These are phyloP conservation scores for Ascochyta koolunga DNA, from an alignment of 2,329 filamentous ascomycete species.

Conservation along the genomic window DNA sequence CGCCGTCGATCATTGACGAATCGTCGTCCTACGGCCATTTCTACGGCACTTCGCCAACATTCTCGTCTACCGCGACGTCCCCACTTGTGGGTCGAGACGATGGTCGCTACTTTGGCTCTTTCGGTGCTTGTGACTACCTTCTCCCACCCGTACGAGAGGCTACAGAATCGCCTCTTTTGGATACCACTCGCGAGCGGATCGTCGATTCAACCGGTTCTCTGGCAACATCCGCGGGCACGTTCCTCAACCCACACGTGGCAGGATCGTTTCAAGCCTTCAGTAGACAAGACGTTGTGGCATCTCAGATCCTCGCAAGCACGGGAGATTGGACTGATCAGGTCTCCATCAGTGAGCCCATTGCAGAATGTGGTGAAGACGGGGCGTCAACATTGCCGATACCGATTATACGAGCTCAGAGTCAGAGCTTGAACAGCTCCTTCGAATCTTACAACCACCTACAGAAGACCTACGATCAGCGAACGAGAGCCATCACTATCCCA, in stretches of 20 bases:
- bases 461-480: constrained; percentile 17
- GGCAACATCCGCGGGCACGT: constrained; percentile 28
- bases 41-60: constrained; percentile 34
- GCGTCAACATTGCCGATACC: constrained; percentile 36
- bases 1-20: constrained; percentile 37
- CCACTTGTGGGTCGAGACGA: constrained; percentile 29
- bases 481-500: constrained; percentile 39
- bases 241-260: constrained; percentile 40
- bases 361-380: constrained; percentile 30
- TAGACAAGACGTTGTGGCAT: constrained; percentile 35
- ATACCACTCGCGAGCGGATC: constrained; percentile 32
- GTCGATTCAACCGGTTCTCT: constrained; percentile 26
- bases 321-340: constrained; percentile 40
- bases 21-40: constrained; percentile 31
- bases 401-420: constrained; percentile 33
- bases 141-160: constrained; percentile 23
- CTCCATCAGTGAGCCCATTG: constrained; percentile 37
- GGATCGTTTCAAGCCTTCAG: constrained; percentile 39
- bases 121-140: constrained; percentile 31
- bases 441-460: constrained; percentile 18
- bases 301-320: constrained; percentile 35
- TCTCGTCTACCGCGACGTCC: constrained; percentile 36
- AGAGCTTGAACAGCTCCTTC: constrained; percentile 25
- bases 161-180: constrained; percentile 30
- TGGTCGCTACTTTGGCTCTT: constrained; percentile 27